phyloP scores from a whole-genome alignment of 164 flowering plant species.

The Magnolia sinica region DNA sequence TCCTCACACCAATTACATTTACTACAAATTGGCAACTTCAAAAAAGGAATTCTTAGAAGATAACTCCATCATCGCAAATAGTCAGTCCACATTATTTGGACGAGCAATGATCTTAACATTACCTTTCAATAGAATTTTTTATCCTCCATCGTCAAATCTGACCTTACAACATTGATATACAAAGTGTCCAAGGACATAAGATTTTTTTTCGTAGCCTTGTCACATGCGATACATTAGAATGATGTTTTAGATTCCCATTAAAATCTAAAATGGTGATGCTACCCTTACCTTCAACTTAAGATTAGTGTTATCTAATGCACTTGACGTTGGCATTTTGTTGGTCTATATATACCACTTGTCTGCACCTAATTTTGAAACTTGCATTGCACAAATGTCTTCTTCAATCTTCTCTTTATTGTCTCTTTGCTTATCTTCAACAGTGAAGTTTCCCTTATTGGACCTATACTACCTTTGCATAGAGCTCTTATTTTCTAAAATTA shows the following conservation, averaged over 20 bases:
- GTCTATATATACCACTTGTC: not conserved
- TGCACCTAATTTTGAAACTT: not conserved
- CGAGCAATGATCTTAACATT: not conserved
- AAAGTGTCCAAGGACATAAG: not conserved
- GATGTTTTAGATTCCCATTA: not conserved
- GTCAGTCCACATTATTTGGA: not conserved
- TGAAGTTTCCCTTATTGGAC: not conserved
- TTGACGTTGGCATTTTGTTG: not conserved
- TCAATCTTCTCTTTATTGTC: not conserved
- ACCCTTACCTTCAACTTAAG: not conserved
- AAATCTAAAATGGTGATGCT: not conserved
- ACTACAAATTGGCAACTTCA: no score
- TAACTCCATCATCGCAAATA: not conserved
- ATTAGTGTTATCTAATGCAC: not conserved
- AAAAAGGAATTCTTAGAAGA: not conserved
- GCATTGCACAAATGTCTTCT: not conserved
- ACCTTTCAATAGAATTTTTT: not conserved
- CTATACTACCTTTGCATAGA: not conserved
- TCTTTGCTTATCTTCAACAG: not conserved
- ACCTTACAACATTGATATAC: conserved; percentile 4
- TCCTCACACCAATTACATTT: no score
- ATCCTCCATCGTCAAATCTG: not conserved
- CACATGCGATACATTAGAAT: not conserved
- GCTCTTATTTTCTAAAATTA: not conserved
- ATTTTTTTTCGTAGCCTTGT: not conserved